Conservation (phyloP, 2,329 filamentous ascomycete species). For the Ceratocystis variospora region DNA sequence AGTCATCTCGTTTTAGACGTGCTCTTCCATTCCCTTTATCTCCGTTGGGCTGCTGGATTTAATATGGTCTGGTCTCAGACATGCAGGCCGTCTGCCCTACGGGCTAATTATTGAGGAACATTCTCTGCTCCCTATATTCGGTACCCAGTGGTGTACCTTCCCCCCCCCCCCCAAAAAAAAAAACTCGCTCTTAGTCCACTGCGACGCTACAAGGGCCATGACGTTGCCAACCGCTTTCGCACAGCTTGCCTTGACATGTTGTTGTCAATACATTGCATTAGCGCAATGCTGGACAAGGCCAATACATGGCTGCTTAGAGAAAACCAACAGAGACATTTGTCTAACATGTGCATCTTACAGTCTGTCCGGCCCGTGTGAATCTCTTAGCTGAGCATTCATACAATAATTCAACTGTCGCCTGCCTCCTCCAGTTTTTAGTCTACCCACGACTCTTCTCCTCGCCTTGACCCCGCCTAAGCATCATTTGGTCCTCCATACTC, state of each 20-base stretch:
- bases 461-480: background rate
- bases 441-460: background rate
- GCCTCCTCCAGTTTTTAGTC: background rate
- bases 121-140: background rate
- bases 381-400: slow-evolving; percentile 19
- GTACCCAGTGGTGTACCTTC: background rate
- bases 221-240: background rate
- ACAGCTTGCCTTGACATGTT: background rate
- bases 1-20: background rate
- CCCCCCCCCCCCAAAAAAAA: too few relatives aligned
- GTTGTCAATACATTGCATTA: slow-evolving; percentile 13
- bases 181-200: background rate
- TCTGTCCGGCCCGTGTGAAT: slow-evolving; percentile 7
- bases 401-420: slow-evolving; percentile 12
- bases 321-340: background rate
- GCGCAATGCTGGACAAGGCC: slow-evolving; percentile 3
- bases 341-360: slow-evolving; percentile 10
- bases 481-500: background rate
- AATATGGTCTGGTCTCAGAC: background rate
- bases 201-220: background rate
- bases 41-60: background rate
- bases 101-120: background rate
- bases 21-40: background rate
- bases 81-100: background rate
- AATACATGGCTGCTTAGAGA: background rate